Base-by-base conservation (phyloP, 352 stramenopile genomes). In the Phytophthora nicotianae region DNA sequence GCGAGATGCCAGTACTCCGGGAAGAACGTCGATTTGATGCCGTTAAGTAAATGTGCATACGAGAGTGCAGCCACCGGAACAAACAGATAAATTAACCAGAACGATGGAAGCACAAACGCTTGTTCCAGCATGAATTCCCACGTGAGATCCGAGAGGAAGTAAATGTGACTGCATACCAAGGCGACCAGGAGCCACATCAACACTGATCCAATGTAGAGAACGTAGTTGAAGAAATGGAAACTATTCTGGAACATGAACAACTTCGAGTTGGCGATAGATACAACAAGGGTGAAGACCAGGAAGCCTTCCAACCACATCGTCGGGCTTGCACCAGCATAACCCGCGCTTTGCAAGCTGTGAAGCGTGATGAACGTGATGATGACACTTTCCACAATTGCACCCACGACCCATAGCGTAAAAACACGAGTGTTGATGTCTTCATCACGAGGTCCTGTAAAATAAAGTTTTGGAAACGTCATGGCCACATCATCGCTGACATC, bases 231-330 rank as follows among this genome's bases (percentile, higher is more conserved):
- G 27, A 53, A 60, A 43, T 82, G 57, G 27, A 91, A 95, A 51
- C 79, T 88, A 58, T 93, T 88, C 41, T 95, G 86, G 58, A 82
- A 88, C 46, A 93, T 74, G 59, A 89, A 77, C 51, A 95, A 68
- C 72, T 95, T 95, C 13, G 62, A 17, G 49, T 95, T 95, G 16
- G 86, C 84, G 38, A 87, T 68, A 4, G 90, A 62, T 19, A 93
- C 83, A 10, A 95, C 81, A 6, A 93, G 50, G 6, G 86, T 92
- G 52, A 95, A 91, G 38, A 91, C 83, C 24, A 93, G 74, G 60
- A 91, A 93, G 17, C 86, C 84, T 35, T 89, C 50, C 8, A 93
- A 59, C 86, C 86, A 95, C 81, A 95, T 91, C 4, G 74, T 75
- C 5, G 70, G 75, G 51, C 56, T 87, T 1, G 45, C 50, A 5